Evolutionary conservation across 108 stramenopile genomes (phyloP), one percentile per base, ranked within the genome.

Genomic region (Mediolabrus comicus): DNA sequence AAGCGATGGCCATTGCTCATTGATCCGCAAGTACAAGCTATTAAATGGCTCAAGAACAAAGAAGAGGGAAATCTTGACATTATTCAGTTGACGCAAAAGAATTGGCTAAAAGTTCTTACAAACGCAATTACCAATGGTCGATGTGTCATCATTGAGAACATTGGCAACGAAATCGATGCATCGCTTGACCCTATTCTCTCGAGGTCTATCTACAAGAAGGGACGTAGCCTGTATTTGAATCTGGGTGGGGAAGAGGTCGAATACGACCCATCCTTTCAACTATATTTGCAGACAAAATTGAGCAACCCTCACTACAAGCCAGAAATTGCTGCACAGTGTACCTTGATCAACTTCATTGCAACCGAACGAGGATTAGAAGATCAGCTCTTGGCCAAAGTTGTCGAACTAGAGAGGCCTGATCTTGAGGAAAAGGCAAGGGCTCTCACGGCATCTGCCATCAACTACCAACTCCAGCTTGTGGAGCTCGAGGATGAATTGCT

Each of bases 271-370:
- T 84, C 61, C 22, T 96, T 96, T 52, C 83, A 86, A 61, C 79
- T 96, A 3, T 96, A 93, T 77, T 66, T 96, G 72, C 94, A 95
- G 75, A 96, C 95, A 10, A 95, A 92, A 69, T 59, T 95, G 35
- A 88, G 83, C 65, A 96, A 96, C 72, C 95, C 95, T 10, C 95
- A 96, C 63, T 96, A 94, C 78, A 92, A 92, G 65, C 95, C 95
- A n/a, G 95, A 96, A 71, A 89, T 94, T 26, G 89, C 92, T 2
- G 94, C 95, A 0, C 95, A 96, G 76, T 96, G 95, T 59, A 95
- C 95, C 1, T 56, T 96, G 31, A 92, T 96, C 62, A 96, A 96
- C 69, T 96, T 96, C 65, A 95, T 96, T 67, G 95, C 95, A 35
- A 96, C 95, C 3, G 95, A 96, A 71, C 71, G 71, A 35, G 95